Evolutionary conservation across 805 yeast species (phyloP).

Genomic region (Ogataea pilisensis): DNA sequence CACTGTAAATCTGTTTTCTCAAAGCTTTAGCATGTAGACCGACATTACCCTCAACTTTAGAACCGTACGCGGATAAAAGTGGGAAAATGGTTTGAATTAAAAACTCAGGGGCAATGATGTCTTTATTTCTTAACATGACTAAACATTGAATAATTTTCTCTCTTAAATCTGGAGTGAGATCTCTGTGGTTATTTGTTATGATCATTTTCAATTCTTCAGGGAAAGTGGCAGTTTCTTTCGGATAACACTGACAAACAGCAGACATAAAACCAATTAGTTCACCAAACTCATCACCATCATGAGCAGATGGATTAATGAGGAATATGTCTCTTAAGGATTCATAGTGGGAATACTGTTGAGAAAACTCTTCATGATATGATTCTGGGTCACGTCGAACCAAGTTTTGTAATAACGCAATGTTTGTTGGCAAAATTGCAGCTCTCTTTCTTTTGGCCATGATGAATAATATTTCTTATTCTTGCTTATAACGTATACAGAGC

Average conservation of each 20-base stretch:
- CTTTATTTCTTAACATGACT: slow-evolving; percentile 86
- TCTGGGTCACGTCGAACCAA: slow-evolving; percentile 91
- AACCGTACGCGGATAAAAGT: slow-evolving; percentile 63
- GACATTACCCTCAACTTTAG: slow-evolving; percentile 39
- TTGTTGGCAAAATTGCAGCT: slow-evolving; percentile 90
- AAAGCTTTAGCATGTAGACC: slow-evolving; percentile 75
- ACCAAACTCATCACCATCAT: slow-evolving; percentile 62
- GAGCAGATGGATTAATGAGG: slow-evolving; percentile 61
- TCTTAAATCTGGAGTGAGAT: slow-evolving; percentile 76
- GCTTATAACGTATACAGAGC: too few species aligned
- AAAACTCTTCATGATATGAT: slow-evolving; percentile 90
- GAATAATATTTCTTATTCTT: too few species aligned
- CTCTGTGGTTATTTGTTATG: slow-evolving; percentile 71
- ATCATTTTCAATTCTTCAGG: slow-evolving; percentile 76
- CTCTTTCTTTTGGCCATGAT: slow-evolving; percentile 84
- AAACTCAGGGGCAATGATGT: slow-evolving; percentile 70
- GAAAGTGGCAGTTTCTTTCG: slow-evolving; percentile 79
- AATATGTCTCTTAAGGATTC: slow-evolving; percentile 86
- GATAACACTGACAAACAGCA: slow-evolving; percentile 88
- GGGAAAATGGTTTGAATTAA: slow-evolving; percentile 89
- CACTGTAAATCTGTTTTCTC: slow-evolving; percentile 76
- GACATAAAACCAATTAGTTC: slow-evolving; percentile 88
- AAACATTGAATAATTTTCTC: slow-evolving; percentile 89
- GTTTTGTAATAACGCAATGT: slow-evolving; percentile 87
- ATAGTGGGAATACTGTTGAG: slow-evolving; percentile 90